Evolutionary conservation across 306 rosid species (phyloP), one percentile per base, ranked within the genome.

Genomic region (Vigna mungo): DNA sequence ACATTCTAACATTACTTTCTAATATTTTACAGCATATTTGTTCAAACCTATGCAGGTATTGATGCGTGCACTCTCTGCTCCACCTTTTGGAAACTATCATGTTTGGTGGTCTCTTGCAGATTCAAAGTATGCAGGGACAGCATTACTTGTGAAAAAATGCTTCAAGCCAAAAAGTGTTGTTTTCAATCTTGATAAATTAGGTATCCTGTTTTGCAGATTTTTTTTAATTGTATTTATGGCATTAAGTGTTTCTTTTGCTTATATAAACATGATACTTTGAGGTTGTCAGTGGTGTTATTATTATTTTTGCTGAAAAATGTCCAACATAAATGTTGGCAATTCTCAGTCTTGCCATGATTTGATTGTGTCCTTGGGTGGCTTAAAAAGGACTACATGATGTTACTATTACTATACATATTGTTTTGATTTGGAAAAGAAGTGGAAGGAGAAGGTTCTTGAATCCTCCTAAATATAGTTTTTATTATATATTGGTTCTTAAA

Each of bases 41-140:
- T 49, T 73, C 77, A 20, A 78, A 80, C 81, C 47, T 53, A 17
- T 85, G 86, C 95, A 95, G 98, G 82, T 85, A 54, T 72, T 92
- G 87, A 85, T 85, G 96, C 96, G 92, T 62, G 98, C 97, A 8
- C 92, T 95, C 79, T 89, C 97, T 72, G 85, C 85, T 74, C 90
- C 89, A 6, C 97, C 97, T 13, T 90, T 95, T 77, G 89, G 85
- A 60, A 81, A 89, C 82, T 95, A 92, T 81, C 90, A 43, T 62
- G 89, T 87, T 68, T 95, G 98, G 98, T 95, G 98, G 98, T 95
- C 97, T 84, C 96, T 95, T 48, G 89, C 97, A 48, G 98, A 92
- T 74, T 95, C 97, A 21, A 95, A 95, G 84, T 95, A 95, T 82
- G 98, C 98, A 39, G 98, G 98, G 54, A 95, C 98, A 75, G 98